Evolutionary conservation across 768 basidiomycete species (phyloP), one percentile per base, ranked within the genome.

Genomic region (Leccinum obscurum): DNA sequence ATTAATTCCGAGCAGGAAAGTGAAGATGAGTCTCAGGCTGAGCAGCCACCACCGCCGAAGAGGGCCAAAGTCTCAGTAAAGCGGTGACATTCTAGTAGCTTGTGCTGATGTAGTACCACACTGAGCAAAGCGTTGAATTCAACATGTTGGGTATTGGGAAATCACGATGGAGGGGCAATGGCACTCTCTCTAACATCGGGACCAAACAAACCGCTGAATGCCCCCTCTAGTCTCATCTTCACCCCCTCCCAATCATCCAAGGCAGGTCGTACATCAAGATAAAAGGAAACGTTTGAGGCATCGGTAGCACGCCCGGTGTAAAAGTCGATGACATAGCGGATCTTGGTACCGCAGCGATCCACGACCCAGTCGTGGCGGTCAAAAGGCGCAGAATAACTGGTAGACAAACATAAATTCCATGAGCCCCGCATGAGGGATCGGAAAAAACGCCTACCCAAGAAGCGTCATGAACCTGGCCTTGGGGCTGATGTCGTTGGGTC

Each of bases 321-420:
- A 76, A 98, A 99, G 76, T 99, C 97, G 68, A 99, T 97, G 60
- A 99, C 86, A 77, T 99, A 99, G 54, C 96, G 88, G 71, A 94
- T 81, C 59, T 85, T 86, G 9, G 84, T 85, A 6, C 95, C 96
- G 70, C 95, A 97, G 35, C 96, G 87, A 73, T 97, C 94, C 54
- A 99, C 87, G 54, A 93, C 74, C 97, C 97, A 99, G 73, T 98
- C 96, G 66, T 99, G 97, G 56, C 93, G 81, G 73, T 99, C 97
- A 75, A 99, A 99, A 0, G 97, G 97, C 24, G 92, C 82, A 28
- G 92, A 82, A 74, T 97, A 99, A 11, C 96, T 99, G 66, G 7
- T 30, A 34, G 48, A 48, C 44, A 50, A 6, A 22, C 24, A 32
- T 20, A 59, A 44, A 49, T 10, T 4, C n/a, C 22, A 56, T 62